Evolutionary conservation across 192 early-diverging fungal species (phyloP).

Genomic region (Entomortierella chlamydospora): DNA sequence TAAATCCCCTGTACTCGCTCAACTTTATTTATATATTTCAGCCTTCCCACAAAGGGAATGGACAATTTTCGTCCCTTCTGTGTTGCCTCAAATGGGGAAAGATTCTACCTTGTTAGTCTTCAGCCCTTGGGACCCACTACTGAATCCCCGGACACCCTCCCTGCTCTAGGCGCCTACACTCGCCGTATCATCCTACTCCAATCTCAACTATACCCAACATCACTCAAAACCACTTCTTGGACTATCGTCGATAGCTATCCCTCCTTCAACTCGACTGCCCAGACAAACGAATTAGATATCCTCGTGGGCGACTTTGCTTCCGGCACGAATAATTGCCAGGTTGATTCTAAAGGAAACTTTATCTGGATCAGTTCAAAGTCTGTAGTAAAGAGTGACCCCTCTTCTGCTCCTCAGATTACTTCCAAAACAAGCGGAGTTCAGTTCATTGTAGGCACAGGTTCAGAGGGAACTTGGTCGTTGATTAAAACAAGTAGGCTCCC

Average conservation of each 20-base stretch:
- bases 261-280: neutral
- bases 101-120: slow-evolving; percentile 13
- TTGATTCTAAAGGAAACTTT: slow-evolving; percentile 19
- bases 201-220: neutral
- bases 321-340: slow-evolving; percentile 8
- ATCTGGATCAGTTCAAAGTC: slow-evolving; percentile 25
- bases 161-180: neutral
- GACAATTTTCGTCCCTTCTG: neutral
- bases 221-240: slow-evolving; percentile 4
- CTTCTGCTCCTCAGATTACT: neutral
- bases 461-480: neutral
- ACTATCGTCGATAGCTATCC: slow-evolving; percentile 7
- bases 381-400: neutral
- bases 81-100: slow-evolving; percentile 11
- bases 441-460: neutral
- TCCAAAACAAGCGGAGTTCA: neutral
- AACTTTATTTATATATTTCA: neutral
- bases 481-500: neutral
- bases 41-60: neutral
- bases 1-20: neutral
- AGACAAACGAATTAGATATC: neutral
- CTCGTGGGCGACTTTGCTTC: slow-evolving; percentile 6
- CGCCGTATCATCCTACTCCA: slow-evolving; percentile 21
- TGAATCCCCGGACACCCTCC: neutral
- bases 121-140: neutral